Evolutionary conservation across 495 filamentous ascomycete species (phyloP), one percentile per base, ranked within the genome.

Genomic region (Halenospora varia): DNA sequence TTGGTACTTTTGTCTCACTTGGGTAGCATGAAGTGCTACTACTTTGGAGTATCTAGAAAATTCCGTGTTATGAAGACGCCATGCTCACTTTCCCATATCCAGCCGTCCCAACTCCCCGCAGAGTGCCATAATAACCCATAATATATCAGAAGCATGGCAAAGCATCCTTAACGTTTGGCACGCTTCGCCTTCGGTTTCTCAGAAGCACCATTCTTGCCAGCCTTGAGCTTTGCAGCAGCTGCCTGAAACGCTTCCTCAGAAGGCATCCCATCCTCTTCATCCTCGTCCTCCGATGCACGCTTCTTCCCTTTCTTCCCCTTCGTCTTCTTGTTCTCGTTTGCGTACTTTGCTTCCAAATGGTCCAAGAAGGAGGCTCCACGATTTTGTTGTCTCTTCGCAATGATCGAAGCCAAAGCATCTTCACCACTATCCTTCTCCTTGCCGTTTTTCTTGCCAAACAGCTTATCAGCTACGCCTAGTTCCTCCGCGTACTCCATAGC

Each of bases 271-370:
- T 73, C 74, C 15, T 71, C 64, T n/a, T 66, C 62, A 15, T 69
- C 68, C 41, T 74, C 76, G 19, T 74, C 70, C 6, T 64, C 67
- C 1, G 60, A 57, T 22, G 74, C 66, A 66, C 82, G 81, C 62
- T 78, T 82, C 39, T 80, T 77, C 35, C 64, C 65, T 66, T 76
- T 75, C 63, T 71, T 67, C 68, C 64, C 66, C 46, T 73, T 75
- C 63, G 74, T 73, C 10, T 57, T 42, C 48, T 68, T 68, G 23
- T 73, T 47, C 39, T 73, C 64, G 17, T 73, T 71, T 8, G 76
- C 81, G 66, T 94, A 95, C 73, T 89, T 92, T 23, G 82, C 89
- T 58, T 86, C 89, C 25, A 96, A 61, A 47, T 76, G 66, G 45
- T 87, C 86, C 20, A 92, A 70, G 66, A 96, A 86, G 18, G 64